These are phyloP conservation scores for Hygrocybe punicea DNA, from an alignment of 768 basidiomycete genomes.

Conservation along the genomic window DNA sequence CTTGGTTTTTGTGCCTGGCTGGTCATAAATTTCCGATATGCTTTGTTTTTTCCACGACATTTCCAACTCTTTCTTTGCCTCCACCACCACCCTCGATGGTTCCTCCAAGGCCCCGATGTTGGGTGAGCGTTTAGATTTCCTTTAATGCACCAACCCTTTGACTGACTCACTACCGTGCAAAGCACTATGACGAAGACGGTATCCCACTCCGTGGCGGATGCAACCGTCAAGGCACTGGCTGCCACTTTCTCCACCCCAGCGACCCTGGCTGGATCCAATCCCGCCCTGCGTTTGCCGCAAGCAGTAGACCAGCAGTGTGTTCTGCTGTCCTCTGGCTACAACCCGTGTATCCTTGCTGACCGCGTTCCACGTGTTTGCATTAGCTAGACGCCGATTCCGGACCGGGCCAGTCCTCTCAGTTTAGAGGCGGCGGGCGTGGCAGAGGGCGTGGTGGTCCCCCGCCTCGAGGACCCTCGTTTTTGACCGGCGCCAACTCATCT, in stretches of 20 bases:
- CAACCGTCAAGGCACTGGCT: neutral
- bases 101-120: no score
- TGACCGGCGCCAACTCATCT: no score
- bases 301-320: no score
- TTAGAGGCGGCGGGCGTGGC: neutral
- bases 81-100: no score
- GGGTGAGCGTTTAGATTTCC: neutral
- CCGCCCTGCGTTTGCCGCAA: neutral
- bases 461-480: neutral
- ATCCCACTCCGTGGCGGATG: neutral
- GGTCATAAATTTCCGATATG: no score
- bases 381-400: no score
- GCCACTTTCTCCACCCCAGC: neutral
- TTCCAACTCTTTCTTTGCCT: no score
- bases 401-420: neutral
- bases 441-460: neutral
- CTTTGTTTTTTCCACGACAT: no score
- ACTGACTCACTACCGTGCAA: neutral
- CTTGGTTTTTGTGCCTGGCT: no score
- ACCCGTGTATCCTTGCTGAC: no score
- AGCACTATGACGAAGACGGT: conserved; percentile 1
- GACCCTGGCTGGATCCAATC: neutral
- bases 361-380: no score
- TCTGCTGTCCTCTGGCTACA: no score
- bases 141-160: neutral